Conservation (phyloP, 805 yeast genomes). For the Barnettozyma salicaria region DNA sequence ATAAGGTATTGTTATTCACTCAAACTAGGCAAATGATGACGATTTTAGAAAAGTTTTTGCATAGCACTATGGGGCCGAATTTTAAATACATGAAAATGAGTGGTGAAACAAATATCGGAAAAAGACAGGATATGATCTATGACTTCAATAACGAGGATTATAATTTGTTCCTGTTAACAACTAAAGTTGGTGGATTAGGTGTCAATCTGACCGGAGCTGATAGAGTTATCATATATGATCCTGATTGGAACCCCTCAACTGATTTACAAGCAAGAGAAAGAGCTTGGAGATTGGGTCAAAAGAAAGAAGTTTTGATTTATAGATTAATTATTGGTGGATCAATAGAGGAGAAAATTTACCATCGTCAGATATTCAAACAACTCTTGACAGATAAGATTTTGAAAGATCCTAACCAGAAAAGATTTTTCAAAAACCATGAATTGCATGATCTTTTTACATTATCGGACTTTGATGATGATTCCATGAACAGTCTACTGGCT, state of each 20-base stretch:
- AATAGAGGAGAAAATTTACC: slow-evolving; percentile 94
- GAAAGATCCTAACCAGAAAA: slow-evolving; percentile 89
- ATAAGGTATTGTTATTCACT: slow-evolving; percentile 78
- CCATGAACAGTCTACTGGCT: slow-evolving; percentile 1
- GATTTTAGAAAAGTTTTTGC: slow-evolving; percentile 67
- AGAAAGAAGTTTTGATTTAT: slow-evolving; percentile 83
- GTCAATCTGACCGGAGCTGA: slow-evolving; percentile 93
- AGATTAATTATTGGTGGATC: slow-evolving; percentile 91
- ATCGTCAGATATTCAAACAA: slow-evolving; percentile 94
- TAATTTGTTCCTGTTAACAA: slow-evolving; percentile 76
- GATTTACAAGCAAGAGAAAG: slow-evolving; percentile 95
- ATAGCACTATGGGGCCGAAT: slow-evolving; percentile 29
- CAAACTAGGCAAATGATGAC: slow-evolving; percentile 94
- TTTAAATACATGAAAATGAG: slow-evolving; percentile 80
- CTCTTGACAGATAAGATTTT: slow-evolving; percentile 87
- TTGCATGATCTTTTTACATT: slow-evolving; percentile 82
- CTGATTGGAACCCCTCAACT: slow-evolving; percentile 98
- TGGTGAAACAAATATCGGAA: slow-evolving; percentile 79
- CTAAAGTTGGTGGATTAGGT: slow-evolving; percentile 95
- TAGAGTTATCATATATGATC: slow-evolving; percentile 88
- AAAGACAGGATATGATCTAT: slow-evolving; percentile 77
- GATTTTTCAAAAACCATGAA: slow-evolving; percentile 90
- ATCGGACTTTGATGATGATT: slow-evolving; percentile 54
- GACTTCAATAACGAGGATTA: slow-evolving; percentile 57
- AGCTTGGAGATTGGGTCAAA: slow-evolving; percentile 97